These are phyloP conservation scores for Pestalotiopsis sp. DNA, from an alignment of 2,329 filamentous ascomycete genomes.

Conservation along the genomic window DNA sequence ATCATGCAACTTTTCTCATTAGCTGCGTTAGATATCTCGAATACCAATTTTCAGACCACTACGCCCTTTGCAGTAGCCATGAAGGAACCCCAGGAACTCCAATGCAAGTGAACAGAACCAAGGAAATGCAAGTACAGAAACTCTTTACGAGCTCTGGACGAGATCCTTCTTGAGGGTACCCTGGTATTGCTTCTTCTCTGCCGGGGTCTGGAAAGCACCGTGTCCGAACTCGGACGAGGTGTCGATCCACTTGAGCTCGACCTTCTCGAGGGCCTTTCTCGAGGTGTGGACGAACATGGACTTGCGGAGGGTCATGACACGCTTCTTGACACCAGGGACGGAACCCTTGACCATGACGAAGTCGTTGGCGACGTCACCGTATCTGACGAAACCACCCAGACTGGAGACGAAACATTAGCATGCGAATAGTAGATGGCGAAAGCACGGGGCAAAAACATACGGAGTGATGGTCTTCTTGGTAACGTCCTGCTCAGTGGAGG, in stretches of 20 bases:
- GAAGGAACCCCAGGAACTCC: constrained; percentile 53
- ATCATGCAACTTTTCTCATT: constrained; percentile 35
- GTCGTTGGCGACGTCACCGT: constrained; percentile 99
- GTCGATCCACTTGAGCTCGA: constrained; percentile 99
- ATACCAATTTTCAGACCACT: constrained; percentile 33
- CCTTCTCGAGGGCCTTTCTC: constrained; percentile 95
- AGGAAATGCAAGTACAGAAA: constrained; percentile 44
- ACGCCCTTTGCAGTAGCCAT: constrained; percentile 31
- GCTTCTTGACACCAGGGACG: constrained; percentile 98
- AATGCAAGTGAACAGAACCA: constrained; percentile 51
- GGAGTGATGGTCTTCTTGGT: constrained; percentile 99
- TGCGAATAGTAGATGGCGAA: not conserved
- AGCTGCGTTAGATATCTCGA: constrained; percentile 27
- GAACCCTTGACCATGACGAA: constrained; percentile 98
- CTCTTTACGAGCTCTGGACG: constrained; percentile 46
- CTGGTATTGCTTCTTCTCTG: constrained; percentile 97
- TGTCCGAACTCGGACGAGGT: constrained; percentile 99
- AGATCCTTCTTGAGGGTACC: constrained; percentile 99
- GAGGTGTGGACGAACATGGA: constrained; percentile 98
- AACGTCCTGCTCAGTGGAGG: constrained; percentile 91
- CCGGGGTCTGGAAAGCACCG: constrained; percentile 97
- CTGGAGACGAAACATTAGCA: constrained; percentile 46
- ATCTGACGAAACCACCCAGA: constrained; percentile 98
- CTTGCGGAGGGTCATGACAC: constrained; percentile 98
- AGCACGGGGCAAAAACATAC: constrained; percentile 62